Conservation (phyloP, 306 rosid genomes). For the Aeschynomene evenia region DNA sequence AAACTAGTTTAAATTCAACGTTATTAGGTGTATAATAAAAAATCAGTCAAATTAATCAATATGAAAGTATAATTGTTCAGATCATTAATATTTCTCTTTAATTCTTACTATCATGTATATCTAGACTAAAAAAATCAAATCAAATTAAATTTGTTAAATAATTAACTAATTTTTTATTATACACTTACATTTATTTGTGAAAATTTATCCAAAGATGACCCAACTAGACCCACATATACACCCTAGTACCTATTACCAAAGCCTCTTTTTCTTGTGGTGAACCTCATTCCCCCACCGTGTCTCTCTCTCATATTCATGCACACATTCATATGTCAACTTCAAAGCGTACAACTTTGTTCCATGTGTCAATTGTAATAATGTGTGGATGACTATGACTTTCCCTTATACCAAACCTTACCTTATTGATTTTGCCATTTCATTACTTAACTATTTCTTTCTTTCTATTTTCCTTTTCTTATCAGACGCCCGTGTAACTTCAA, state of each 20-base stretch:
- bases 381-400: slow-evolving; percentile 23
- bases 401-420: background rate
- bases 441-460: background rate
- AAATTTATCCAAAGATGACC: too few species aligned
- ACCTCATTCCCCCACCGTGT: background rate
- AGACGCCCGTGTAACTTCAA: background rate
- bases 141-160: too few species aligned
- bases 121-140: too few species aligned
- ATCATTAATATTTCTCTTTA: too few species aligned
- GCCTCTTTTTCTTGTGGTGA: background rate
- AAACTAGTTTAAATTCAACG: too few species aligned
- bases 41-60: too few species aligned
- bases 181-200: too few species aligned
- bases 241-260: background rate
- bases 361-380: slow-evolving; percentile 33
- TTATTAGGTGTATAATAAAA: too few species aligned
- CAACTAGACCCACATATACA: too few species aligned
- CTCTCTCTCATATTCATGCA: slow-evolving; percentile 17
- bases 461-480: background rate
- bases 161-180: too few species aligned
- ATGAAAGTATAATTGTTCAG: too few species aligned
- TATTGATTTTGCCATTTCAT: slow-evolving; percentile 9
- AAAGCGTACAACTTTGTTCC: slow-evolving; percentile 55
- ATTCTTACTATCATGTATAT: too few species aligned
- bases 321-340: slow-evolving; percentile 55